Evolutionary conservation across 805 yeast species (phyloP), one percentile per base, ranked within the genome.

Genomic region (Debaryomyces maramus): DNA sequence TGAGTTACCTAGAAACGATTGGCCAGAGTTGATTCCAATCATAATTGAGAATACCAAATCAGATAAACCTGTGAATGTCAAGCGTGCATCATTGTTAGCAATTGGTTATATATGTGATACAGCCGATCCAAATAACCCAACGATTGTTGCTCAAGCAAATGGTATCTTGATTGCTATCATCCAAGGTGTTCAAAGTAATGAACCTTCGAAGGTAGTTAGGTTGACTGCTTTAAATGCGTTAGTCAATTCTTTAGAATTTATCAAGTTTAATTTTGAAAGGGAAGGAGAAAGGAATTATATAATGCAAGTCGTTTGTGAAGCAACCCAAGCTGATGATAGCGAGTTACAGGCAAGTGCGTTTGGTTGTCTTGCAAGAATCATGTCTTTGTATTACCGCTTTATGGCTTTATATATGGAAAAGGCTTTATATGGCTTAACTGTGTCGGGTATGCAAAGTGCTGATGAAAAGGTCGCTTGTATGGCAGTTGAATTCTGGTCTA

Each of bases 401-500:
- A 93, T 93, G 99, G 78, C 85, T 46, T 81, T 90, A 39, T 93
- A 93, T 64, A 93, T 93, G 99, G 97, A 91, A 66, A 89, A 88
- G 70, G 99, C 99, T 2, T 69, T 93, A 38, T 93, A 85, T 53
- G 88, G 88, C 13, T 74, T 93, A 43, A 90, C 98, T 4, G 89
- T 91, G 32, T 67, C 82, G 15, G 97, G 98, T 32, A 93, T 93
- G 97, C 83, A 83, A 63, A 83, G 88, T 41, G 58, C 67, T 23
- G 85, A 88, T 65, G 95, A 86, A 54, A 79, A 79, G 53, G 98
- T 93, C 21, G 85, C 97, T 1, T 88, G 97, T 59, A 90, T 91
- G 97, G 97, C 99, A 21, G 93, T 93, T 42, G 99, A 93, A 68
- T 91, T 93, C 62, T 93, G 99, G 99, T 82, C 91, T 44, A 88